A percentile compares a stretch with the other conserved stretches of the same genome.
Conservation (phyloP, 192 early-diverging fungal species). For the Diversispora eburnea region DNA sequence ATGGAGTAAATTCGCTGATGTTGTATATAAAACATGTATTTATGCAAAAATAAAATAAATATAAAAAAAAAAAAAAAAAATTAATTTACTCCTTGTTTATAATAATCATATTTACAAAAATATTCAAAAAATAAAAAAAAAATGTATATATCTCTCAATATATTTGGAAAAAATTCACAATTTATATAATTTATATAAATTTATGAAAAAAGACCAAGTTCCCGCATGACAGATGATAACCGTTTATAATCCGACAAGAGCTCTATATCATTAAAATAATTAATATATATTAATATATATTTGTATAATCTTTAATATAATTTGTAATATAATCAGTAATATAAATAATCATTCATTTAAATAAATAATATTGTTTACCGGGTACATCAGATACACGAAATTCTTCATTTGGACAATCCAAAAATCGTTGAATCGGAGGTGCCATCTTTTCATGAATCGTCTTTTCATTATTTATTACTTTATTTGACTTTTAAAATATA, state of each 20-base stretch:
- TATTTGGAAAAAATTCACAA: too few relatives aligned
- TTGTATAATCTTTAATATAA: neutral
- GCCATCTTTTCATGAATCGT: neutral
- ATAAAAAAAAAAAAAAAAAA: too few relatives aligned
- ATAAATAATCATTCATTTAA: too few relatives aligned
- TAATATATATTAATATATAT: neutral
- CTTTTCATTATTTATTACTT: neutral
- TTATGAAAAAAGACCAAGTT: slow-evolving; percentile 21
- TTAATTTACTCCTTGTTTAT: too few relatives aligned
- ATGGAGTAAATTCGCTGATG: too few relatives aligned
- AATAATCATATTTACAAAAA: too few relatives aligned
- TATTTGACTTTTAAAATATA: neutral
- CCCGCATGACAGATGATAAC: slow-evolving; percentile 6
- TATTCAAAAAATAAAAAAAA: too few relatives aligned
- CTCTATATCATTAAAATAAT: slow-evolving; percentile 6
- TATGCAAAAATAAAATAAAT: too few relatives aligned
- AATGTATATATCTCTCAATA: too few relatives aligned
- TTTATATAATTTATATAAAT: too few relatives aligned
- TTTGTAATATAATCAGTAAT: neutral
- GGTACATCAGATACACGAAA: slow-evolving; percentile 23
- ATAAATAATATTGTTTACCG: too few relatives aligned
- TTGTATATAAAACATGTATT: too few relatives aligned
- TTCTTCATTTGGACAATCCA: slow-evolving; percentile 24
- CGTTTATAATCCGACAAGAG: slow-evolving; percentile 26
- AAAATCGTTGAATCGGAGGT: slow-evolving; percentile 21